Evolutionary conservation across 2,329 filamentous ascomycete genomes (phyloP).

Genomic region (Coleophoma cylindrospora): DNA sequence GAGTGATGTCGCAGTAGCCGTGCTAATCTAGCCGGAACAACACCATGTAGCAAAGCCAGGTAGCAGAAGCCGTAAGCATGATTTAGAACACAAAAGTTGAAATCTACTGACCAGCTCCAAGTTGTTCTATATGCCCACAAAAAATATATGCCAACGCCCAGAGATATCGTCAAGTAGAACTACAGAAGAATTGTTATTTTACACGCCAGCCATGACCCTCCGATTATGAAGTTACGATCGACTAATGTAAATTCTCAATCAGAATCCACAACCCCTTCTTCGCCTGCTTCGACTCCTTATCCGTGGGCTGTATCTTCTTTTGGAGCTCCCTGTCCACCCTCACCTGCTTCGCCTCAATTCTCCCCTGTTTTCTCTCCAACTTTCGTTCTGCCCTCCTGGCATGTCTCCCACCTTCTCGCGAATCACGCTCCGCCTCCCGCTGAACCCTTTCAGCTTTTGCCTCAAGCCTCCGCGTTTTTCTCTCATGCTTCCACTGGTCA

Average conservation of each 20-base stretch:
- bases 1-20: no score
- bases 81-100: no score
- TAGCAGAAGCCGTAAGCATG: no score
- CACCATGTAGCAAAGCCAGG: no score
- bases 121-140: no score
- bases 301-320: background rate
- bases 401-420: background rate
- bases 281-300: constrained; percentile 7
- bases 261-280: constrained; percentile 10
- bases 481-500: background rate
- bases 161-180: no score
- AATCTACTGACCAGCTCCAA: no score
- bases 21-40: no score
- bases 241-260: constrained; percentile 4
- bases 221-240: no score
- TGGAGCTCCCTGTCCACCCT: constrained; percentile 10
- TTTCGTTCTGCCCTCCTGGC: background rate
- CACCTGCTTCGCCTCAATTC: constrained; percentile 15
- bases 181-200: no score
- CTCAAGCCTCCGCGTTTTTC: background rate
- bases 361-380: background rate
- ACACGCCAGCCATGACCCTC: no score
- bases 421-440: background rate
- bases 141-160: no score
- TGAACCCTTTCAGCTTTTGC: background rate